Base-by-base conservation (phyloP, 83 land plant species). In the Diphasiastrum complanatum region DNA sequence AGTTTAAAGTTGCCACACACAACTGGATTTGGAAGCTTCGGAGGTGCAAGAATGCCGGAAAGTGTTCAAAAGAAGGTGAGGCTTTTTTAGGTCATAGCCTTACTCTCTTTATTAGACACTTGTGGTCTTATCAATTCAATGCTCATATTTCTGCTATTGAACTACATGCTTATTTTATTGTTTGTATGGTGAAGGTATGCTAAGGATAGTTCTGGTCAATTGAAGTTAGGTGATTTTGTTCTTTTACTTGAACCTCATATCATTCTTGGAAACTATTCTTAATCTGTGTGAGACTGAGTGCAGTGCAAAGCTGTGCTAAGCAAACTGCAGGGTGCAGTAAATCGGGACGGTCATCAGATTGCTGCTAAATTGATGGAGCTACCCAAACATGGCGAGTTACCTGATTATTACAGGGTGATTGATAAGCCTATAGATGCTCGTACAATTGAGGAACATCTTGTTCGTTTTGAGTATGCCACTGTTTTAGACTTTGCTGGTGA, bases 251-350 rank as follows among this genome's bases (percentile, higher is more conserved):
- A n/a, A n/a, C n/a, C n/a, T n/a, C n/a, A n/a, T n/a, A n/a, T n/a
- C n/a, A n/a, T n/a, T n/a, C n/a, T 23, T 28, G 25, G 79, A 40
- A 20, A 24, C 8, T 20, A 22, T 38, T 38, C 16, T 62, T 27
- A 48, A 25, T 12, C 20, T 19, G 27, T 28, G 20, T 60, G 26
- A 26, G 28, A 22, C 12, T 32, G n/a, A 49, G 29, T 69, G 73
- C 80, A 89, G 99, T 95, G 99, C 79, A 95, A 95, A 72, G 89
- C 76, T 67, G 97, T 86, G 5, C 66, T 82, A 22, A 76, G 79
- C 70, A 95, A 86, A 75, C 74, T 95, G 33, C 89, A 83, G 45
- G 86, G 83, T 58, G 79, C 80, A 63, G 78, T 89, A 25, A 81
- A 78, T 47, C 89, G 82, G 49, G 96, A 89, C 28, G 96, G 96